These are phyloP conservation scores for Acidomyces sp. DNA, from an alignment of 495 filamentous ascomycete species.

Conservation along the genomic window DNA sequence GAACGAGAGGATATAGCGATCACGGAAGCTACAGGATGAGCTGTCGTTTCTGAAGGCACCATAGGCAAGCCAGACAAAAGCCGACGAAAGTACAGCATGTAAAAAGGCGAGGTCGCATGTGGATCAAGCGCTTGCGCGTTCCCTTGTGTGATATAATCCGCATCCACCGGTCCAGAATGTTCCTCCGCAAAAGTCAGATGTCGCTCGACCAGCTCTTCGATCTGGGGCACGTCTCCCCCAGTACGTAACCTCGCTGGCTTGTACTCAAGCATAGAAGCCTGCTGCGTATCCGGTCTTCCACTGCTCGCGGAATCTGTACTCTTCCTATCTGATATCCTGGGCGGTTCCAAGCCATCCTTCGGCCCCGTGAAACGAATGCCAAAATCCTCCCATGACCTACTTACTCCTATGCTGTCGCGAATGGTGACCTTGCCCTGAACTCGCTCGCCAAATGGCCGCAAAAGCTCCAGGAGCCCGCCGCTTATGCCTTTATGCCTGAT, in stretches of 20 bases:
- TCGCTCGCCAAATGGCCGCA: slow-evolving; percentile 84
- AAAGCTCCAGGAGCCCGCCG: slow-evolving; percentile 65
- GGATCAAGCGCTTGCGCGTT: slow-evolving; percentile 9
- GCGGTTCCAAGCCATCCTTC: slow-evolving; percentile 45
- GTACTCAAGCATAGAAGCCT: slow-evolving; percentile 17
- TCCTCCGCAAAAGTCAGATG: slow-evolving; percentile 36
- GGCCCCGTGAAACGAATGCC: slow-evolving; percentile 68
- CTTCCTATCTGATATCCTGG: slow-evolving; percentile 27
- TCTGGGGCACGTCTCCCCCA: slow-evolving; percentile 40
- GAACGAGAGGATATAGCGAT: slow-evolving; percentile 89
- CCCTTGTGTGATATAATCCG: slow-evolving; percentile 28
- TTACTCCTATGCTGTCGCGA: slow-evolving; percentile 73
- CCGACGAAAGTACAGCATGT: slow-evolving; percentile 67
- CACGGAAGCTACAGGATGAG: slow-evolving; percentile 89
- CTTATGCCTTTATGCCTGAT: slow-evolving; percentile 73
- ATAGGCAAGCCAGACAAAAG: slow-evolving; percentile 64
- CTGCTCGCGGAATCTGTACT: slow-evolving; percentile 24
- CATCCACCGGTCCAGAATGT: slow-evolving; percentile 20
- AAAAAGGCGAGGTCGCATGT: slow-evolving; percentile 49
- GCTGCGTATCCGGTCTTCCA: slow-evolving; percentile 21
- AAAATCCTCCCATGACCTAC: slow-evolving; percentile 77
- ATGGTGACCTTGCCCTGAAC: slow-evolving; percentile 80
- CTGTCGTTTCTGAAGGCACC: slow-evolving; percentile 79
- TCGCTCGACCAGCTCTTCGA: slow-evolving; percentile 47
- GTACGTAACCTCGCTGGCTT: slow-evolving; percentile 22